Evolutionary conservation across 148 eudicot species (phyloP).

Genomic region (Nepenthes gracilis): DNA sequence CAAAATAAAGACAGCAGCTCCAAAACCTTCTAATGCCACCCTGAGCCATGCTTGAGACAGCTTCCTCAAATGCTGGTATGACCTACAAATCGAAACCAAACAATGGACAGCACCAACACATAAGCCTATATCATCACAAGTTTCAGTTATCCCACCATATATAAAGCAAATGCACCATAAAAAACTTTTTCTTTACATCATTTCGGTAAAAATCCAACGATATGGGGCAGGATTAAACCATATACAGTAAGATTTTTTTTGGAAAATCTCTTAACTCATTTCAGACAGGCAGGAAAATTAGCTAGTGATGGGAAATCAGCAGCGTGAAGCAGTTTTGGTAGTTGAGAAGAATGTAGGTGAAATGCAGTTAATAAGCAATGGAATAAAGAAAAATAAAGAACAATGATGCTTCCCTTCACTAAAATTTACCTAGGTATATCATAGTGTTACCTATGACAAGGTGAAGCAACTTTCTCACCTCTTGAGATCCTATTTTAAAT

Average conservation of each 20-base stretch:
- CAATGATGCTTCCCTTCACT: too few species aligned
- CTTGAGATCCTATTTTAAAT: slow-evolving; percentile 73
- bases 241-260: not conserved
- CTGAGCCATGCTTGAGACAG: slow-evolving; percentile 72
- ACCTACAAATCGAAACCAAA: slow-evolving; percentile 31
- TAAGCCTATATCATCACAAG: not conserved
- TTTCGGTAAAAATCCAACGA: not conserved
- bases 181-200: not conserved
- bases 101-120: not conserved
- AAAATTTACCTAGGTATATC: too few species aligned
- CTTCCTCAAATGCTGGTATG: slow-evolving; percentile 97
- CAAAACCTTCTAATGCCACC: slow-evolving; percentile 82
- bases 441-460: too few species aligned
- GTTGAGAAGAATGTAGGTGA: too few species aligned
- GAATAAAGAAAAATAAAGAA: too few species aligned
- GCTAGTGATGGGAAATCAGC: too few species aligned
- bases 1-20: not conserved
- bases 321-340: too few species aligned
- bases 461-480: slow-evolving; percentile 29
- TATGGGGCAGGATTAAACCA: not conserved
- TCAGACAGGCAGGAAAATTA: too few species aligned
- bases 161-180: not conserved
- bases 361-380: too few species aligned
- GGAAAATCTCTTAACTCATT: too few species aligned
- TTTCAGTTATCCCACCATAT: not conserved